Evolutionary conservation across 2,329 filamentous ascomycete genomes (phyloP), one percentile per base, ranked within the genome.

Genomic region (Fusarium xyrophilum): DNA sequence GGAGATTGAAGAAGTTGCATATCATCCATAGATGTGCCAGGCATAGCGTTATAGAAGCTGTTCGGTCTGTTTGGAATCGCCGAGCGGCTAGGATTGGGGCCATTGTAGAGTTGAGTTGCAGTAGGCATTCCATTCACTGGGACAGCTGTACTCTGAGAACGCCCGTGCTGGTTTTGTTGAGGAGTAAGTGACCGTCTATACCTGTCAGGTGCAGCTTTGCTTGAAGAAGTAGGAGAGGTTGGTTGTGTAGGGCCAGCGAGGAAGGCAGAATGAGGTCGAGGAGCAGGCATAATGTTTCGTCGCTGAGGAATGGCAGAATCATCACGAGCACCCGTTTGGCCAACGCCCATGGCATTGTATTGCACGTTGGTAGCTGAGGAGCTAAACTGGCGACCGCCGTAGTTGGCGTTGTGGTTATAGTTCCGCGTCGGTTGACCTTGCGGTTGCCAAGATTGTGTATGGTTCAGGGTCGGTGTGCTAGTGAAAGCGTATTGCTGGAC

Each of bases 401-500:
- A 73, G 56, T 76, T 76, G 43, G 64, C 67, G n/a, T 68, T 73
- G 11, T 61, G 62, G n/a, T 70, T 70, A 33, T 70, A 65, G 35
- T 38, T 66, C 47, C 73, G 69, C 10, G 51, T 54, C 35, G 63
- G 33, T 35, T 71, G 69, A n/a, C 60, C 53, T 40, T 74, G 73
- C 42, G 83, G 82, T 65, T 86, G 83, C 80, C 87, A 85, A 68
- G 84, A 81, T 66, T 82, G 80, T 44, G 78, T 79, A 63, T 83
- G 86, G 64, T 86, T 85, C 71, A 92, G 79, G 67, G 84, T 89
- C 27, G 91, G 89, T n/a, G 90, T 90, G 72, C 83, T 85, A 5
- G 88, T 91, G 76, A 93, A 93, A 42, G 91, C 90, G 79, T 93
- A 94, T 12, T 91, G 91, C 75, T 93, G 90, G 65, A 92, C 87